Base-by-base conservation (phyloP, 176 grass and related monocot genomes). In the Alloteropsis semialata region DNA sequence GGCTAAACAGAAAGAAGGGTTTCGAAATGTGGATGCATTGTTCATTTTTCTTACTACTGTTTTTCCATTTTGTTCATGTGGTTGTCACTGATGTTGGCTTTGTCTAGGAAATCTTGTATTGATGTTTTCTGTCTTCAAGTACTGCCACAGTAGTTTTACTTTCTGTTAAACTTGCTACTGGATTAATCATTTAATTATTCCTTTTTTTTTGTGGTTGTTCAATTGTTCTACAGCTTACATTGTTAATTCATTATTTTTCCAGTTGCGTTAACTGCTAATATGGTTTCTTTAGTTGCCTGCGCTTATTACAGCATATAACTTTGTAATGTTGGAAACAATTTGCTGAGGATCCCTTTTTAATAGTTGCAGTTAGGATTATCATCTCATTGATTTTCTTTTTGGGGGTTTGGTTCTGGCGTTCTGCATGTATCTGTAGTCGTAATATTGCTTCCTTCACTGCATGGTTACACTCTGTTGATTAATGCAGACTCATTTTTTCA, bases 61-160 rank as follows among this genome's bases (percentile, higher is more conserved):
- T 65, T 83, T 82, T 62, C 55, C 55, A 30, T 64, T 55, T 63
- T 44, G 28, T 75, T 75, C 7, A 42, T 67, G 37, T 43, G 82
- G 25, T 44, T 14, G 32, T 48, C 54, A 41, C 50, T 80, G 21
- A 66, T 51, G 14, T 67, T 38, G 21, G 34, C 4, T 12, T 54
- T 54, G 30, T 55, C 3, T 24, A 53, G 30, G 56, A 63, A 29
- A 74, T 7, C 53, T 55, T 19, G 53, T 56, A 10, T 24, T 56
- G 11, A 56, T 56, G 21, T 56, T 24, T 56, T 39, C 24, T 15
- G 6, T 22, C 7, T 65, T 75, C 22, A 63, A 22, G 39, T 21
- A 32, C 30, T 1, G 3, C 37, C 71, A 74, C 54, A 54, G 58
- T 75, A 28, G 17, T n/a, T 74, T 84, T 66, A 17, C 25, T 76